These are phyloP conservation scores for Penicillium carneum DNA, from an alignment of 2,329 filamentous ascomycete species.

Conservation along the genomic window DNA sequence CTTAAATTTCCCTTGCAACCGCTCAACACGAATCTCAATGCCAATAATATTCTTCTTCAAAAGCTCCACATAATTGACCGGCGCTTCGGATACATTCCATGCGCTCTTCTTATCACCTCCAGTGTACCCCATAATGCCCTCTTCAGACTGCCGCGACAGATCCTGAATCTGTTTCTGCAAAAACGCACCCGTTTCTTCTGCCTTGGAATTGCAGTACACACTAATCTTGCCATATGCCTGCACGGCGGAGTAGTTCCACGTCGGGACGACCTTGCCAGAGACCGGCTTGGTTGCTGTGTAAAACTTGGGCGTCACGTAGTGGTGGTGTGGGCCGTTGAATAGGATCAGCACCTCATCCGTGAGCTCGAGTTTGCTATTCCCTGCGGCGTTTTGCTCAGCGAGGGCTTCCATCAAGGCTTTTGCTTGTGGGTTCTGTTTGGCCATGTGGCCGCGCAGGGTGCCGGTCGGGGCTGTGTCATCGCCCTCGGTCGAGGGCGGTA, in stretches of 20 bases:
- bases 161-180: conserved; percentile 62
- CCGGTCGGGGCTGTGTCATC: conserved; percentile 47
- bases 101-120: conserved; percentile 57
- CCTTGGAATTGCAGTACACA: conserved; percentile 61
- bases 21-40: conserved; percentile 64
- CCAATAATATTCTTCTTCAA: conserved; percentile 67
- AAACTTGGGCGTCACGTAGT: conserved; percentile 72
- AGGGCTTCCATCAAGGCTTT: conserved; percentile 41
- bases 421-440: conserved; percentile 19
- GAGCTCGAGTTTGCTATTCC: conserved; percentile 48
- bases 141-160: conserved; percentile 61
- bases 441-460: conserved; percentile 63
- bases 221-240: conserved; percentile 68
- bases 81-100: conserved; percentile 69
- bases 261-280: conserved; percentile 71
- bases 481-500: conserved; percentile 44
- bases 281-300: conserved; percentile 69
- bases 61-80: conserved; percentile 63
- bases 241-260: conserved; percentile 71
- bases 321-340: conserved; percentile 66
- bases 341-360: conserved; percentile 66
- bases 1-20: conserved; percentile 69
- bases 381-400: conserved; percentile 67
- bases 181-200: conserved; percentile 57
- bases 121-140: conserved; percentile 64